Base-by-base conservation (phyloP, 345 rosid genomes). In the Microcos paniculata region DNA sequence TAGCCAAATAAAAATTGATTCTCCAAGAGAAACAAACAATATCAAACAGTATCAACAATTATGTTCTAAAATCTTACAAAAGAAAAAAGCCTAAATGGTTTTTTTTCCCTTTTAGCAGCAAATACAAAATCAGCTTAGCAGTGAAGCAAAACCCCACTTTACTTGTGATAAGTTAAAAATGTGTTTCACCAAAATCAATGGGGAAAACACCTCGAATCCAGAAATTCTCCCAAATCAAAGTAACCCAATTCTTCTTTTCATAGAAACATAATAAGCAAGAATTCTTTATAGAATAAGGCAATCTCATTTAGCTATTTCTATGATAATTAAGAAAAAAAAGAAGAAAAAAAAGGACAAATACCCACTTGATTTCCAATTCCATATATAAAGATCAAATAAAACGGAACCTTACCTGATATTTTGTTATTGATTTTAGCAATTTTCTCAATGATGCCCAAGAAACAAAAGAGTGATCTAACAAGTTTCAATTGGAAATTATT, bases 61-160 rank as follows among this genome's bases (percentile, higher is more conserved):
- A n/a, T 18, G n/a, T n/a, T n/a, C n/a, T n/a, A n/a, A 53, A 49
- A 35, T 51, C 10, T 38, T 52, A 38, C 35, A 13, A 42, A 66
- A 55, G 28, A 16, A 53, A 35, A 15, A n/a, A n/a, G n/a, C 28
- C 7, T 33, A 71, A 9, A 46, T n/a, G 8, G n/a, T 24, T 7
- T 18, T 26, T 16, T 62, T n/a, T 21, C n/a, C n/a, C n/a, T 23
- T 10, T 35, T 3, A 35, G 1, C n/a, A 35, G 6, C 40, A 35
- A 35, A 35, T 3, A 35, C 4, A 35, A 38, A 64, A 62, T 72
- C 71, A 71, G 70, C 81, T 82, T 82, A 16, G 74, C 74, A 78
- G 57, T 21, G 8, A 82, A 82, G 84, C 75, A 82, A 75, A 66
- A 49, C 28, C 67, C 51, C 52, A n/a, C 48, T 42, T 21, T 73